These are phyloP conservation scores for Cutaneotrichosporon sp. DNA, from an alignment of 1,284 basidiomycete species.

Conservation along the genomic window DNA sequence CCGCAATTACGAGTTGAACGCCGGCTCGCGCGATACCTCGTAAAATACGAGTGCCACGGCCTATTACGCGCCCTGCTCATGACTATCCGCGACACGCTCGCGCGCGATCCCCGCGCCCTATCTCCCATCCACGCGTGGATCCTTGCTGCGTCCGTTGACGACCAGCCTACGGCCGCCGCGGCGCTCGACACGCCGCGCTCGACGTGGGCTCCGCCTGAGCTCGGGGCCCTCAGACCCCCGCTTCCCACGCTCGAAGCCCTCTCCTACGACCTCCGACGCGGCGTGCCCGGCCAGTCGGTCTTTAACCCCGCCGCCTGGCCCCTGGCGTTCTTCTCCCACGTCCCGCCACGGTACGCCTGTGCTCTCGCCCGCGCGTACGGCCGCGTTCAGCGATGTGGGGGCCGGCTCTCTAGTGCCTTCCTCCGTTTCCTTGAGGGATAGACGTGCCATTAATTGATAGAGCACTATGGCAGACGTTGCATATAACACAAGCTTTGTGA, in stretches of 20 bases:
- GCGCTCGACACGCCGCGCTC: conserved; percentile 12
- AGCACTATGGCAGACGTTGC: too few species aligned
- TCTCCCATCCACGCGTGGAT: conserved; percentile 6
- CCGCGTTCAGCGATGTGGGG: neutral
- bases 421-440: too few species aligned
- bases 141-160: conserved; percentile 8
- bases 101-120: neutral
- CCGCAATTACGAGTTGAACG: conserved; percentile 2
- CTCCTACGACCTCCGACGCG: neutral
- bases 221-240: too few species aligned
- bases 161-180: conserved; percentile 6
- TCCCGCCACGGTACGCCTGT: conserved; percentile 16
- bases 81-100: conserved; percentile 4
- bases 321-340: conserved; percentile 10
- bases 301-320: conserved; percentile 17
- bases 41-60: conserved; percentile 5
- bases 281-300: conserved; percentile 1
- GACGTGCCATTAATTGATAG: too few species aligned
- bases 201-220: conserved; percentile 13
- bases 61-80: conserved; percentile 2
- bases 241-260: too few species aligned
- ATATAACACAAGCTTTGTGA: too few species aligned
- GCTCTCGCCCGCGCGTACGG: conserved; percentile 14
- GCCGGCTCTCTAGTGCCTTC: too few species aligned
- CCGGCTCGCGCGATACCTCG: conserved; percentile 5